These are phyloP conservation scores for Colletotrichum sp. DNA, from an alignment of 2,329 filamentous ascomycete genomes.

Conservation along the genomic window DNA sequence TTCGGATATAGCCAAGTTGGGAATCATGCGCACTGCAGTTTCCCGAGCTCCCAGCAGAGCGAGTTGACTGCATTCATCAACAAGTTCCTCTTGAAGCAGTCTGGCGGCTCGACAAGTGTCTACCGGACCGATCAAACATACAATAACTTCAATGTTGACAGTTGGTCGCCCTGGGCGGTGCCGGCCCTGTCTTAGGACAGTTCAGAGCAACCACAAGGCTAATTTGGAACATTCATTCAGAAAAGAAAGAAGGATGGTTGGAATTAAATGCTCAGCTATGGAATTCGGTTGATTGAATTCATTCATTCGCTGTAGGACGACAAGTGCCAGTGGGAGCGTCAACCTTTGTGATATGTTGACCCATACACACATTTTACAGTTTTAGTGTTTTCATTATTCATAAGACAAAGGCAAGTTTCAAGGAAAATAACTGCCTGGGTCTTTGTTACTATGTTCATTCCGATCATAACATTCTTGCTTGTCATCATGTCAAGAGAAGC, in stretches of 20 bases:
- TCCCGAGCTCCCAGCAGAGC: slow-evolving; percentile 45
- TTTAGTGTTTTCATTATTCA: accelerated
- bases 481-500: background rate
- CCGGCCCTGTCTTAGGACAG: background rate
- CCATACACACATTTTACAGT: background rate
- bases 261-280: background rate
- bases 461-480: accelerated
- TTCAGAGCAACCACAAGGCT: background rate
- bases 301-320: background rate
- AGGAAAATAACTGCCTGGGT: background rate
- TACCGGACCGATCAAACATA: slow-evolving; percentile 11
- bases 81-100: slow-evolving; percentile 44
- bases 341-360: accelerated
- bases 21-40: slow-evolving; percentile 53
- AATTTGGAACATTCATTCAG: background rate
- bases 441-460: background rate
- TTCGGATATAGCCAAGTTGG: slow-evolving; percentile 56
- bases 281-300: accelerated
- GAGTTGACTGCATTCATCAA: slow-evolving; percentile 55
- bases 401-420: background rate
- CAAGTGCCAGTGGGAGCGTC: background rate
- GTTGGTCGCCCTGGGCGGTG: slow-evolving; percentile 17
- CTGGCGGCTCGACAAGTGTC: slow-evolving; percentile 1
- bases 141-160: slow-evolving; percentile 15
- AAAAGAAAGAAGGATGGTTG: background rate